Evolutionary conservation across 192 early-diverging fungal species (phyloP).

Genomic region (Entophlyctis helioformis): DNA sequence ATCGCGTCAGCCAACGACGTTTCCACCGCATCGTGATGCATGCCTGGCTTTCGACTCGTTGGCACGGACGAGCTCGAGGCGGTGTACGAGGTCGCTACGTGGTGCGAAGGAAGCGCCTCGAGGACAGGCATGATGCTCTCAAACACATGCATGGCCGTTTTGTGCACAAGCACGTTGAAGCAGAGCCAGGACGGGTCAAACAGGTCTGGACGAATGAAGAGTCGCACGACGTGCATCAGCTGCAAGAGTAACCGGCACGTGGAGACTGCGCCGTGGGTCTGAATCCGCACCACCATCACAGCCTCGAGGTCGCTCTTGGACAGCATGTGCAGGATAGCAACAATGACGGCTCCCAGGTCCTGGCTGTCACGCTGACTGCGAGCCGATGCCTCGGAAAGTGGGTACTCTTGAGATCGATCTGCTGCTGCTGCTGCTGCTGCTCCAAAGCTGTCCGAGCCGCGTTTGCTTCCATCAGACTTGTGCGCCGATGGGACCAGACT

Average conservation of each 20-base stretch:
- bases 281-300: neutral
- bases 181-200: conserved; percentile 23
- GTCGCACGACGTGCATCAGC: conserved; percentile 11
- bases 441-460: too few relatives aligned
- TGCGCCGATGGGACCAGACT: too few relatives aligned
- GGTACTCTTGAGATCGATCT: too few relatives aligned
- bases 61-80: too few relatives aligned
- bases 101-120: neutral
- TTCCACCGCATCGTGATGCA: too few relatives aligned
- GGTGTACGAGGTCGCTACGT: too few relatives aligned
- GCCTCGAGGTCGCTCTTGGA: conserved; percentile 3
- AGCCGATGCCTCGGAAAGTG: too few relatives aligned
- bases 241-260: neutral
- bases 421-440: too few relatives aligned
- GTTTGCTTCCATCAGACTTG: too few relatives aligned
- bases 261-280: neutral
- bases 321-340: conserved; percentile 21
- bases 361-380: too few relatives aligned
- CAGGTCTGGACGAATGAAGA: conserved; percentile 18
- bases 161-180: conserved; percentile 22
- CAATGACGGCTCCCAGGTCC: conserved; percentile 17
- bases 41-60: too few relatives aligned
- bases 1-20: too few relatives aligned
- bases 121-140: conserved; percentile 8
- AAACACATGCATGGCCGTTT: conserved; percentile 15